phyloP scores from a whole-genome alignment of 106 monocot genomes.

The Apostasia shenzhenica region DNA sequence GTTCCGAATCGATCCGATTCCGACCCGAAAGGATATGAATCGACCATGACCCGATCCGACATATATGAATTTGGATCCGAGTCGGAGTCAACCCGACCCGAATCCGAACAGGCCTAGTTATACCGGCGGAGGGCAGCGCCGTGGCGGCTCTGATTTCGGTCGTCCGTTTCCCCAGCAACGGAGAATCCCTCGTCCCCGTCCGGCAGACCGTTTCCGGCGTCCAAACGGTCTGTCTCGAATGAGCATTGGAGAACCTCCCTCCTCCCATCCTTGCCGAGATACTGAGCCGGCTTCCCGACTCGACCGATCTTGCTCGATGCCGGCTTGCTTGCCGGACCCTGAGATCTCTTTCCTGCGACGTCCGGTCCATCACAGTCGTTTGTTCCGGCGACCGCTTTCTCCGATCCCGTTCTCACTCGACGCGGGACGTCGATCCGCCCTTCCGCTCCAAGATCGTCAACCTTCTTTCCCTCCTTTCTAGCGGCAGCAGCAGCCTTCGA shows the following conservation, averaged over 20 bases:
- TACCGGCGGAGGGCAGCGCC: too few relatives aligned
- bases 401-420: slow-evolving; percentile 13
- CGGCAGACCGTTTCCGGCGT: background rate
- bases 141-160: too few relatives aligned
- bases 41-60: too few relatives aligned
- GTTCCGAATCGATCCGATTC: too few relatives aligned
- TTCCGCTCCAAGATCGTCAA: slow-evolving; percentile 31
- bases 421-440: slow-evolving; percentile 8
- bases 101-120: too few relatives aligned
- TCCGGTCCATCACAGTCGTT: slow-evolving; percentile 13
- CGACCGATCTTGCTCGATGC: slow-evolving; percentile 29
- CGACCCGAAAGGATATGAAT: too few relatives aligned
- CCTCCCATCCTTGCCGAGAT: slow-evolving; percentile 16
- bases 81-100: too few relatives aligned
- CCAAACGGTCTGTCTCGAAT: too few relatives aligned
- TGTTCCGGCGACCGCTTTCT: slow-evolving; percentile 26
- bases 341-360: slow-evolving; percentile 18
- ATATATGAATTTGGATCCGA: too few relatives aligned
- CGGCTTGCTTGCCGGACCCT: slow-evolving; percentile 28
- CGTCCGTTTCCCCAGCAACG: too few relatives aligned
- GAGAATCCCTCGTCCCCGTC: background rate
- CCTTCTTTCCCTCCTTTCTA: slow-evolving; percentile 21
- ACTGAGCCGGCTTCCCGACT: slow-evolving; percentile 20
- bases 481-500: background rate
- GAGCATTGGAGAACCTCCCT: slow-evolving; percentile 13